Evolutionary conservation across 2,329 filamentous ascomycete species (phyloP).

Genomic region (Penicillium sp.): DNA sequence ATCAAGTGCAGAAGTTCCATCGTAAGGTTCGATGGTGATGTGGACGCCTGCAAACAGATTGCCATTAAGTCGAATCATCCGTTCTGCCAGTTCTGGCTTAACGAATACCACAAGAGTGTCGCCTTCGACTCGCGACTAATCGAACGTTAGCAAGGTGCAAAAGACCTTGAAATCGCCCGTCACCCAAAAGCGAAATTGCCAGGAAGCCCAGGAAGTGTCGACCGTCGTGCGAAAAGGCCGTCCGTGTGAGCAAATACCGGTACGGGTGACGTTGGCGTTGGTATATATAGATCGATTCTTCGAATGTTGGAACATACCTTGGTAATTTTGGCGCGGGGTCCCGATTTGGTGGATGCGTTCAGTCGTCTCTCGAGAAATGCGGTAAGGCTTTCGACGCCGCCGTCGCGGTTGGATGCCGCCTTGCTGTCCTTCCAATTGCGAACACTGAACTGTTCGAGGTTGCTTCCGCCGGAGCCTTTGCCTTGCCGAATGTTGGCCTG

Average conservation of each 20-base stretch:
- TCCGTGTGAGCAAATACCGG: constrained; percentile 42
- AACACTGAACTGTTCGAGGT: constrained; percentile 45
- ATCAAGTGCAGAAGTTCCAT: constrained; percentile 24
- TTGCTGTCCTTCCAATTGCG: constrained; percentile 67
- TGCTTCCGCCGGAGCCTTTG: constrained; percentile 26
- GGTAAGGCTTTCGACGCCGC: constrained; percentile 64
- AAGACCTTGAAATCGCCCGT: constrained; percentile 44
- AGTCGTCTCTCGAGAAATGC: constrained; percentile 71
- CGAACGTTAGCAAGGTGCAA: constrained; percentile 64
- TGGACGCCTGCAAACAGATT: constrained; percentile 66
- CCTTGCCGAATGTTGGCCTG: constrained; percentile 43
- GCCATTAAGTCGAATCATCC: constrained; percentile 66
- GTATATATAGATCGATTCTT: constrained; percentile 43
- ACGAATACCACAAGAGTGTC: constrained; percentile 68
- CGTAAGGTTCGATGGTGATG: constrained; percentile 56
- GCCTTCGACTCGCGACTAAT: constrained; percentile 67
- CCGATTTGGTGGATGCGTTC: constrained; percentile 47
- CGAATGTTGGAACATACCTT: constrained; percentile 67
- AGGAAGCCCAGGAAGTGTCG: constrained; percentile 31
- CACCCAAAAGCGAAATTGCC: constrained; percentile 38
- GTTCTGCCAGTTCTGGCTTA: constrained; percentile 61
- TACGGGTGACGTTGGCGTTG: constrained; percentile 34
- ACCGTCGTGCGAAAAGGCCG: constrained; percentile 43
- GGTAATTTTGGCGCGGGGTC: constrained; percentile 63
- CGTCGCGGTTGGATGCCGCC: constrained; percentile 63